These are phyloP conservation scores for Rhodomyrtus psidioides DNA, from an alignment of 441 rosid species.

Conservation along the genomic window DNA sequence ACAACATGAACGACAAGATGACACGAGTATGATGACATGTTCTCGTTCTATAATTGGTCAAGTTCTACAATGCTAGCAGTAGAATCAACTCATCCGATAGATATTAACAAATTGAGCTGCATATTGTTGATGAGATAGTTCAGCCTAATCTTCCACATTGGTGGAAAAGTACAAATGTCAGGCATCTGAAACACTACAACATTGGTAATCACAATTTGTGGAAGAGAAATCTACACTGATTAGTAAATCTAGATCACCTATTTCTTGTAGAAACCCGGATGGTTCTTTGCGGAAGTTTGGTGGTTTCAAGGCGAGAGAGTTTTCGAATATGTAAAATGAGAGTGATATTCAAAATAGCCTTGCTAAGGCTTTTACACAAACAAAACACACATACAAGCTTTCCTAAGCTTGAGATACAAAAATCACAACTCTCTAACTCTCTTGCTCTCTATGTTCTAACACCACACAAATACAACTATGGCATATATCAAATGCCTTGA, in stretches of 20 bases:
- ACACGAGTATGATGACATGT: background rate
- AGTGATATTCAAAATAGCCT: too few relatives aligned
- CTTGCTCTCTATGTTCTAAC: too few relatives aligned
- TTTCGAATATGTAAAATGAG: too few relatives aligned
- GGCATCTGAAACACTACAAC: background rate
- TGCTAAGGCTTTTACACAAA: too few relatives aligned
- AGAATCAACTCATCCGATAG: background rate
- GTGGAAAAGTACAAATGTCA: background rate
- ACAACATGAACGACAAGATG: background rate
- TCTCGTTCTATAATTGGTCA: background rate
- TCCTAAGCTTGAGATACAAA: too few relatives aligned
- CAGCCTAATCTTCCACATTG: background rate
- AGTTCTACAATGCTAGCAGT: background rate
- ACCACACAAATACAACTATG: too few relatives aligned
- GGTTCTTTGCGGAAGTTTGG: too few relatives aligned
- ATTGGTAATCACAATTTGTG: background rate
- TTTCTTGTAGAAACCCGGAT: too few relatives aligned
- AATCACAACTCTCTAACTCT: too few relatives aligned
- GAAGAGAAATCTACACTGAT: background rate
- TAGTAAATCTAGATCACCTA: conserved; percentile 1
- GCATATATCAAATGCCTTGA: too few relatives aligned
- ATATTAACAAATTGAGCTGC: background rate
- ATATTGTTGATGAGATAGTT: background rate
- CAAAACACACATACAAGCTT: too few relatives aligned
- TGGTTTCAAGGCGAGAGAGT: too few relatives aligned